These are phyloP conservation scores for Yamadazyma laniorum DNA, from an alignment of 805 yeast species.

Conservation along the genomic window DNA sequence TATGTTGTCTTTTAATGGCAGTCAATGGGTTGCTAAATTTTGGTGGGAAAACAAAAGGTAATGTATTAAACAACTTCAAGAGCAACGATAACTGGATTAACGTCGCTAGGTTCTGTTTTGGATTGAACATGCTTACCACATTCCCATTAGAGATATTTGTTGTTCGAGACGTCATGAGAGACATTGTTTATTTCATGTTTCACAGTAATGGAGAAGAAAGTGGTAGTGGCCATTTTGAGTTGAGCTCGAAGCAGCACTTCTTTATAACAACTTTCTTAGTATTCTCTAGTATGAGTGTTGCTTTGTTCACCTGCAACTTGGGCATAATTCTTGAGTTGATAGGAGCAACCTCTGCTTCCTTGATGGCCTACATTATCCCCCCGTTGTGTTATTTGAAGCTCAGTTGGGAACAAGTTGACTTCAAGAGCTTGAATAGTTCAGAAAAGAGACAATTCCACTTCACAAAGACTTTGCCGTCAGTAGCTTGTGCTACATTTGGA, in stretches of 20 bases:
- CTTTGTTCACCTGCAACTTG: slow-evolving; percentile 79
- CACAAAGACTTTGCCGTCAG: slow-evolving; percentile 53
- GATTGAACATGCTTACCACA: slow-evolving; percentile 89
- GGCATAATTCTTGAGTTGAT: slow-evolving; percentile 88
- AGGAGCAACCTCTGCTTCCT: slow-evolving; percentile 90
- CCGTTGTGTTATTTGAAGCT: slow-evolving; percentile 78
- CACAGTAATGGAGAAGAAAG: slow-evolving; percentile 9
- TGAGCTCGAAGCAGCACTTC: slow-evolving; percentile 53
- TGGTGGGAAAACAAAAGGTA: slow-evolving; percentile 79
- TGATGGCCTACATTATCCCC: slow-evolving; percentile 90
- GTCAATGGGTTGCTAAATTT: slow-evolving; percentile 74
- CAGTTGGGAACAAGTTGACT: slow-evolving; percentile 44
- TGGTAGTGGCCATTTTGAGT: slow-evolving; percentile 34
- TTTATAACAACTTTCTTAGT: slow-evolving; percentile 65
- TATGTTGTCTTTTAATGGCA: slow-evolving; percentile 77
- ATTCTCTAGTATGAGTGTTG: slow-evolving; percentile 66
- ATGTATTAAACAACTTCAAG: slow-evolving; percentile 83
- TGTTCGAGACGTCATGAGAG: slow-evolving; percentile 80
- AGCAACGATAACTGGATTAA: slow-evolving; percentile 71
- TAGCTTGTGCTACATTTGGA: slow-evolving; percentile 69
- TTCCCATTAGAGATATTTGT: slow-evolving; percentile 90
- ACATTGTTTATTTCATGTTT: slow-evolving; percentile 40
- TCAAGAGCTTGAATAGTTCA: slow-evolving; percentile 16
- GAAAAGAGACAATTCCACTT: slow-evolving; percentile 30
- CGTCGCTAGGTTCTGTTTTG: slow-evolving; percentile 86